Evolutionary conservation across 345 rosid genomes (phyloP), one percentile per base, ranked within the genome.

Genomic region (Nephelium lappaceum): DNA sequence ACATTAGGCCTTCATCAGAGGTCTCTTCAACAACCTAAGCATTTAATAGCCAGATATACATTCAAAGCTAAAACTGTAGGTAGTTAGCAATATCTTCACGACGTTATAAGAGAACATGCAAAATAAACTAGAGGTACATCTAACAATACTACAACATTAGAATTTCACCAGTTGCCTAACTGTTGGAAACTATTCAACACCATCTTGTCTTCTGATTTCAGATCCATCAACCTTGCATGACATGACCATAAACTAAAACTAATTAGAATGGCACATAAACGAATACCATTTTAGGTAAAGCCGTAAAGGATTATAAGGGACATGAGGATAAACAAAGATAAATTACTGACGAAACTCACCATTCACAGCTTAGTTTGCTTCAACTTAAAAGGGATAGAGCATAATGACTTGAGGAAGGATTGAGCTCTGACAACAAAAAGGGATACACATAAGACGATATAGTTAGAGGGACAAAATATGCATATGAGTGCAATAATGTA

Each of bases 341-440:
- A 31, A 31, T 18, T 25, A 58, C 18, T 36, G 36, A 72, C 43
- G 24, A 57, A 45, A 61, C 87, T 73, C 78, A 87, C 90, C 82
- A 39, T 70, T 60, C 43, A 58, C 18, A 51, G 43, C 18, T 76
- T 77, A 81, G 41, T 36, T 84, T 63, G 81, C 80, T 80, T 87
- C 82, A 3, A 70, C 39, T 15, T 78, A 78, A 15, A 69, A 81
- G 67, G 24, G 88, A 70, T 81, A 81, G 81, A 57, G 89, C 82
- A 78, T 83, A 83, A 60, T 77, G 88, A 73, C 78, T 85, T 23
- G 88, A 82, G 25, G 85, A 84, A 21, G 89, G 82, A 67, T 9
- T 66, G 67, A 73, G 64, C 43, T 91, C 95, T 89, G 84, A n/a
- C 53, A 57, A 19, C 63, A 39, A 57, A 64, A 43, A 66, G 75